A percentile compares a stretch with the other conserved stretches of the same genome.
Conservation (phyloP, 208 protist species). For the Leishmania arabica region DNA sequence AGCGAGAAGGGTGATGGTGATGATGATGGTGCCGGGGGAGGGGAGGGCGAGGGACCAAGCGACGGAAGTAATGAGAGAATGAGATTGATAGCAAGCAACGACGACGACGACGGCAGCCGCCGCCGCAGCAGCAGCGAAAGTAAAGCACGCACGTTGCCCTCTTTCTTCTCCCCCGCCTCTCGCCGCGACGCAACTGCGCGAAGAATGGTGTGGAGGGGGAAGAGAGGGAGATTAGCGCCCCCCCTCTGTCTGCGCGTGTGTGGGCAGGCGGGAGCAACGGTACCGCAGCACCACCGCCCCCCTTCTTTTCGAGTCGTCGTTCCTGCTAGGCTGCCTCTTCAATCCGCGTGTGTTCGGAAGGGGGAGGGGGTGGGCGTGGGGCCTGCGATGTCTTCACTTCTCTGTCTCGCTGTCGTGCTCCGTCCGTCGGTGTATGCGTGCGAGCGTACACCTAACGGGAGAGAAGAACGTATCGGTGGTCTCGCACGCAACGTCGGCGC, state of each 20-base stretch:
- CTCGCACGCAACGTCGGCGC: neutral
- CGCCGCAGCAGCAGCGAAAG: neutral
- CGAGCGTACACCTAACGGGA: neutral
- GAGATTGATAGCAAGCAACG: neutral
- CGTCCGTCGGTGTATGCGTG: neutral
- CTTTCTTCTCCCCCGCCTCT: neutral
- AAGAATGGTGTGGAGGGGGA: neutral
- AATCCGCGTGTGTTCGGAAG: neutral
- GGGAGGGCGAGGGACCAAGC: neutral
- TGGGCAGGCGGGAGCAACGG: neutral
- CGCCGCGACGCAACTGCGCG: neutral
- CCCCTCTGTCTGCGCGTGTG: neutral
- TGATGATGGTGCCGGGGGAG: too few species aligned
- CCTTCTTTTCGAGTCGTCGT: neutral
- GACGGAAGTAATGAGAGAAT: neutral
- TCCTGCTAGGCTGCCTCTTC: neutral
- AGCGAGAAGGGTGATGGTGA: neutral
- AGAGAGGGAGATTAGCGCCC: neutral
- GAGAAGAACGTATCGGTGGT: neutral
- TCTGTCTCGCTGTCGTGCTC: neutral
- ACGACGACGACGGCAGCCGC: neutral
- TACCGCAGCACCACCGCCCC: neutral
- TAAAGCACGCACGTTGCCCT: neutral
- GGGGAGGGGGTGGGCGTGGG: neutral
- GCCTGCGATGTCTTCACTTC: neutral